These are phyloP conservation scores for Ilex aquifolium DNA, from an alignment of 257 asterid genomes.

Conservation along the genomic window DNA sequence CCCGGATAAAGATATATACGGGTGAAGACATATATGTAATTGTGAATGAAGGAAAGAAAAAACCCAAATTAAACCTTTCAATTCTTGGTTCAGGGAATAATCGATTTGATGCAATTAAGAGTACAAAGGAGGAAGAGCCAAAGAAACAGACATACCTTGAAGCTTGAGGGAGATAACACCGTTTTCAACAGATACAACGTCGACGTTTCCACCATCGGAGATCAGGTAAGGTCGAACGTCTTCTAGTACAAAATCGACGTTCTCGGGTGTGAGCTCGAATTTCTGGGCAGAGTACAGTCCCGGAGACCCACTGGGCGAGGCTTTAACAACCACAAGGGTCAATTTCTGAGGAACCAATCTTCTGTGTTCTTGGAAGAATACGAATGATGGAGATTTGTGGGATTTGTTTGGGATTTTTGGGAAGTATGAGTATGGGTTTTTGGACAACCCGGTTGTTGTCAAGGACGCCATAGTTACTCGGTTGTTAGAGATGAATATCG, in stretches of 20 bases:
- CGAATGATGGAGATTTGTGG: not conserved
- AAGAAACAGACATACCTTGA: slow-evolving; percentile 40
- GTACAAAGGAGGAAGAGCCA: not conserved
- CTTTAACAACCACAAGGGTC: slow-evolving; percentile 4
- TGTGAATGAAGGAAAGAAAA: too few species aligned
- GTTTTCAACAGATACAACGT: slow-evolving; percentile 70
- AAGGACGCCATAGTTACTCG: slow-evolving; percentile 26
- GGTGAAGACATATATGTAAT: too few species aligned
- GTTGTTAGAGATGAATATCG: too few species aligned
- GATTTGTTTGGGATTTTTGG: slow-evolving; percentile 6
- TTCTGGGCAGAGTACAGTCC: slow-evolving; percentile 74
- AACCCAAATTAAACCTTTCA: too few species aligned
- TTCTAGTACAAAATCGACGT: slow-evolving; percentile 83
- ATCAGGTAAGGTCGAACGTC: slow-evolving; percentile 88
- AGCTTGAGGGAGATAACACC: slow-evolving; percentile 85
- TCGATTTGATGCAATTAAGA: too few species aligned
- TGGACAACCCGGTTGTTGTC: slow-evolving; percentile 21
- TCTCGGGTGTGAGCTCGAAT: slow-evolving; percentile 62
- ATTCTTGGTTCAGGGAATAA: too few species aligned
- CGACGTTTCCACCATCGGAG: slow-evolving; percentile 88
- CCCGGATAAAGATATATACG: too few species aligned
- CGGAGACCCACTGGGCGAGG: slow-evolving; percentile 38
- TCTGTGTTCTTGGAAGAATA: slow-evolving; percentile 12
- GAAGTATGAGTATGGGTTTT: too few species aligned
- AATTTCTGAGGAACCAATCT: slow-evolving; percentile 17